Percentiles rank a stretch among this genome's conserved stretches.
Evolutionary conservation across 306 rosid genomes (phyloP).

Genomic region (Acacia confusa): DNA sequence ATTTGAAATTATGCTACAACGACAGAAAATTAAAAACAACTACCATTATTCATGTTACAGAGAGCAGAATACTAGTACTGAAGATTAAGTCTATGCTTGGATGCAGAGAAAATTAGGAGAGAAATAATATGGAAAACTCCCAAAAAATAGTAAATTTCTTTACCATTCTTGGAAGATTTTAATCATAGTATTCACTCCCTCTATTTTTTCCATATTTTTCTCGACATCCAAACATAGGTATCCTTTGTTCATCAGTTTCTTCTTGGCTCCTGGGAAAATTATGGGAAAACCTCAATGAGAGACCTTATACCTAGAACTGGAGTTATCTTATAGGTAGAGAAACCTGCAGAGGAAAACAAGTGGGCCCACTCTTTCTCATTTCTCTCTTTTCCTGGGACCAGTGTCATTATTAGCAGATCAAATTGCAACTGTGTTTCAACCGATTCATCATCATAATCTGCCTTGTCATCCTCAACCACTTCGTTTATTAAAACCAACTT

Average conservation of each 20-base stretch:
- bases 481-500: conserved; percentile 51
- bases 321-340: conserved; percentile 22
- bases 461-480: conserved; percentile 31
- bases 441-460: neutral
- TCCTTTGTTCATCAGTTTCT: neutral
- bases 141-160: too few relatives aligned
- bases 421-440: conserved; percentile 32
- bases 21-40: neutral
- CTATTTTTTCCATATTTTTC: too few relatives aligned
- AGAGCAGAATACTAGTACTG: neutral
- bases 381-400: conserved; percentile 34
- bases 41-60: too few relatives aligned
- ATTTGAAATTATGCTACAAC: neutral
- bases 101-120: too few relatives aligned
- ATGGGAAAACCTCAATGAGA: conserved; percentile 28
- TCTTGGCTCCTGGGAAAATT: neutral
- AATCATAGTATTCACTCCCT: too few relatives aligned
- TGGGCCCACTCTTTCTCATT: conserved; percentile 42
- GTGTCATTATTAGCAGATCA: conserved; percentile 31
- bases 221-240: too few relatives aligned
- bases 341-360: conserved; percentile 29
- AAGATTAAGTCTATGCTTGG: neutral
- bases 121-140: too few relatives aligned
- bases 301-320: conserved; percentile 31
- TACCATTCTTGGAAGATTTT: too few relatives aligned